Evolutionary conservation across 2,329 filamentous ascomycete genomes (phyloP), one percentile per base, ranked within the genome.

Genomic region (Alternaria infectoria): DNA sequence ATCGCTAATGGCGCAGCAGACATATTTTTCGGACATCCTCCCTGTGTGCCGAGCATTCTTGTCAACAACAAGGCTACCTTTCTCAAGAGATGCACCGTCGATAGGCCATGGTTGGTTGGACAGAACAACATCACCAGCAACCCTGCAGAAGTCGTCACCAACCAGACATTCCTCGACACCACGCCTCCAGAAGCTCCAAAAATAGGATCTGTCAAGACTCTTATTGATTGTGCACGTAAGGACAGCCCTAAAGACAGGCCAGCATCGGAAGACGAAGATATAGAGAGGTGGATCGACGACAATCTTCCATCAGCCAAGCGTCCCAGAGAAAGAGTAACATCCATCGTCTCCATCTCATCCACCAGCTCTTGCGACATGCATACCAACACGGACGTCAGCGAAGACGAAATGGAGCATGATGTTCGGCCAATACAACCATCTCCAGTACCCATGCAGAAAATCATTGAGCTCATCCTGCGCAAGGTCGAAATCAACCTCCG

Each of bases 291-390:
- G 74, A 72, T 74, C 52, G 61, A 68, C 17, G 69, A 74, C 15
- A 73, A 73, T 36, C 57, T 74, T 10, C 69, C 69, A 17, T 64
- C 68, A 5, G 57, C 68, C 43, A 63, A 69, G 26, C 59, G 65
- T 17, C 67, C 74, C 6, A 65, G 73, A 49, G 63, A 74, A 63
- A 63, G 74, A 19, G 70, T 73, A 10, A 65, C 55, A 25, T 77
- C 74, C 6, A 75, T 75, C 30, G 52, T 58, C 8, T 75, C 74
- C 2, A 54, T 76, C 15, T 73, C 74, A 6, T 75, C 74, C 10
- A 70, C 71, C 8, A 72, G 69, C 23, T 76, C 74, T 46, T 69
- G 70, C 45, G 73, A 74, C 21, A 74, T 74, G 72, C 73, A 77
- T 51, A 72, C 74, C 10, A 67, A 61, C 28, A 75, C 73, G 3